phyloP scores from a whole-genome alignment of 345 rosid species.

The Heritiera littoralis region DNA sequence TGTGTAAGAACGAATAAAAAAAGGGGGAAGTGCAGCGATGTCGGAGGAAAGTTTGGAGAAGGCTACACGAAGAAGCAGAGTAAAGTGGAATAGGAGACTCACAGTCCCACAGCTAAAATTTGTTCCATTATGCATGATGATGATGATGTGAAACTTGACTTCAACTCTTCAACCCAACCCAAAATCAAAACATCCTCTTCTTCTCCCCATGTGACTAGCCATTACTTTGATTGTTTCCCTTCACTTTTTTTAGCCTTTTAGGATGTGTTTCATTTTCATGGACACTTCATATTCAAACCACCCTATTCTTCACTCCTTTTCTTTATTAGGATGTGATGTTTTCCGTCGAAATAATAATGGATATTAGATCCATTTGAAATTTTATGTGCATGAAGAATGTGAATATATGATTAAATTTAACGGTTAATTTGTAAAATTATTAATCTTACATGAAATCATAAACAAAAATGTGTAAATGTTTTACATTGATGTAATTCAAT shows the following conservation, averaged over 20 bases:
- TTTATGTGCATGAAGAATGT: no score
- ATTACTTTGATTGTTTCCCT: conserved; percentile 41
- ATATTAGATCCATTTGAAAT: no score
- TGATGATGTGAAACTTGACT: conserved; percentile 20
- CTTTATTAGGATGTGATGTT: no score
- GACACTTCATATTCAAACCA: conserved; percentile 1
- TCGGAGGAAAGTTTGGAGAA: neutral
- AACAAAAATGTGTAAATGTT: no score
- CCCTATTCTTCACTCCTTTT: neutral
- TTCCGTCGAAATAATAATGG: no score
- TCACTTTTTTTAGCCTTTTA: conserved; percentile 21
- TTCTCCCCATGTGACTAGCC: conserved; percentile 47
- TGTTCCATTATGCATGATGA: conserved; percentile 46
- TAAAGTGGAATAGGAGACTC: conserved; percentile 25
- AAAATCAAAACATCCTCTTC: conserved; percentile 36
- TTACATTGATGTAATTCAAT: no score
- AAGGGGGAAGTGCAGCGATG: neutral
- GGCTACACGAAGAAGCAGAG: neutral
- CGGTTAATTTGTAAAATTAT: no score
- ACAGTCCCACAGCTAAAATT: conserved; percentile 28
- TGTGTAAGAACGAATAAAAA: neutral
- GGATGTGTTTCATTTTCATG: conserved; percentile 24
- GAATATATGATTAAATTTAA: neutral
- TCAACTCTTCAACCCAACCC: neutral
- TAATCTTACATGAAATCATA: no score